Evolutionary conservation across 1,284 basidiomycete genomes (phyloP).

Genomic region (Sporisorium scitamineum): DNA sequence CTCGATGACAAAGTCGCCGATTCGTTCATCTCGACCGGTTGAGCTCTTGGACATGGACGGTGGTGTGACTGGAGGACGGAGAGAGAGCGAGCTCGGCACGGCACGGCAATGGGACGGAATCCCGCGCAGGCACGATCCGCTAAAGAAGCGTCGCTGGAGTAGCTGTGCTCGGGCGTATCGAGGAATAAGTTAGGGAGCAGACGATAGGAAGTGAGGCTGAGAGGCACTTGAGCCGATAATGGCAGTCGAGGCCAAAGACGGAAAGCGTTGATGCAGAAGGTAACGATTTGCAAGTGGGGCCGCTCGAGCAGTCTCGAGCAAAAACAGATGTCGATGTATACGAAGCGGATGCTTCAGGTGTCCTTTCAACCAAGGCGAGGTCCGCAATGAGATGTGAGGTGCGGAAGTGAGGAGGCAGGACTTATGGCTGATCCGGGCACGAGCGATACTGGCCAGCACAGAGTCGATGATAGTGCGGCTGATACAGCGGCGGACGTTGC

Average conservation of each 20-base stretch:
- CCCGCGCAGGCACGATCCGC: neutral
- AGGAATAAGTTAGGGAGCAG: neutral
- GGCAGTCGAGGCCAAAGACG: neutral
- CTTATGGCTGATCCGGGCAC: neutral
- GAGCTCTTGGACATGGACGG: slow-evolving; percentile 33
- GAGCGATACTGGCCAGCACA: neutral
- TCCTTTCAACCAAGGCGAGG: neutral
- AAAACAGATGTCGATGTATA: neutral
- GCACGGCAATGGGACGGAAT: neutral
- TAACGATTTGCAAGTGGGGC: neutral
- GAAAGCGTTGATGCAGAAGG: neutral
- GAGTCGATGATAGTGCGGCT: neutral
- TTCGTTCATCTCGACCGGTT: slow-evolving; percentile 48
- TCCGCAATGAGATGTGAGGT: neutral
- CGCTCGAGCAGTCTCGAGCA: neutral
- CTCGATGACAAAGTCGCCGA: slow-evolving; percentile 73
- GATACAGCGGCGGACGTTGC: neutral
- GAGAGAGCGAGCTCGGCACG: neutral
- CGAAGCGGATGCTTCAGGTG: neutral
- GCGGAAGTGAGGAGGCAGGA: neutral
- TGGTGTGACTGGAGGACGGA: neutral
- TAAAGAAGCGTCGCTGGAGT: neutral
- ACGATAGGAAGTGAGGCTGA: neutral
- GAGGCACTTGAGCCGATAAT: neutral
- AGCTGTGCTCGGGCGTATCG: neutral